Percentiles rank a stretch among this genome's conserved stretches.
Conservation (phyloP, 2,329 filamentous ascomycete species). For the Cladophialophora immunda region DNA sequence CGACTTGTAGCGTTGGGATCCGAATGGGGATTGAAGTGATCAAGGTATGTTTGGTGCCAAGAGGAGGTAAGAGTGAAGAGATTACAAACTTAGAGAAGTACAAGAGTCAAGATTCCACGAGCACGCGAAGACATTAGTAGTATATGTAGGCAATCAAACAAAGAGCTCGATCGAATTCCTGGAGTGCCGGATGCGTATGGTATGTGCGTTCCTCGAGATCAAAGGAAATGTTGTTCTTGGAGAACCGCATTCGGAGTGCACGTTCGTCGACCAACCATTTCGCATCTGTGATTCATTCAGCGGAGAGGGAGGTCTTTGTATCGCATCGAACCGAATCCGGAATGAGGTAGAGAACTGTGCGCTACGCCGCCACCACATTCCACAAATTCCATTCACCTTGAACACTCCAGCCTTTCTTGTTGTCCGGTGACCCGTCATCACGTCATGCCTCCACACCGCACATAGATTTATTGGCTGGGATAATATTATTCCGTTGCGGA, state of each 20-base stretch:
- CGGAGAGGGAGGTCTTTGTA: conserved; percentile 16
- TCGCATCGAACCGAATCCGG: conserved; percentile 9
- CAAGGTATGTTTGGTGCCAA: conserved; percentile 13
- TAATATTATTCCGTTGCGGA: too few species aligned
- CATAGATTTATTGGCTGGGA: neutral
- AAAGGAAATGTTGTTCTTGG: conserved; percentile 20
- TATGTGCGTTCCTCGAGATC: conserved; percentile 20
- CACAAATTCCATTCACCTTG: conserved; percentile 9
- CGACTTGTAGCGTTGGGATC: conserved; percentile 14
- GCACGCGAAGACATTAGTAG: conserved; percentile 16
- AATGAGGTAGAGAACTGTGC: conserved; percentile 17
- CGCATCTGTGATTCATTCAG: conserved; percentile 18
- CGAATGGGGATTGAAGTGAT: conserved; percentile 21
- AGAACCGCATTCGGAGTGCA: conserved; percentile 14
- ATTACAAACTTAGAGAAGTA: conserved; percentile 16
- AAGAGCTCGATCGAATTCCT: conserved; percentile 19
- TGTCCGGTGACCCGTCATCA: conserved; percentile 12
- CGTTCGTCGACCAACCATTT: conserved; percentile 17
- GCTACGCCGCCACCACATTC: conserved; percentile 21
- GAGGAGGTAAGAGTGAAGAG: conserved; percentile 16
- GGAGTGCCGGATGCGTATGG: conserved; percentile 23
- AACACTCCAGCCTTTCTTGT: conserved; percentile 16
- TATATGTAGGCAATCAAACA: conserved; percentile 16
- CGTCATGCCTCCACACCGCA: neutral
- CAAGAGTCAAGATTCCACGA: conserved; percentile 15